Conservation (phyloP, 352 stramenopile genomes). For the Pythium guiyangense region DNA sequence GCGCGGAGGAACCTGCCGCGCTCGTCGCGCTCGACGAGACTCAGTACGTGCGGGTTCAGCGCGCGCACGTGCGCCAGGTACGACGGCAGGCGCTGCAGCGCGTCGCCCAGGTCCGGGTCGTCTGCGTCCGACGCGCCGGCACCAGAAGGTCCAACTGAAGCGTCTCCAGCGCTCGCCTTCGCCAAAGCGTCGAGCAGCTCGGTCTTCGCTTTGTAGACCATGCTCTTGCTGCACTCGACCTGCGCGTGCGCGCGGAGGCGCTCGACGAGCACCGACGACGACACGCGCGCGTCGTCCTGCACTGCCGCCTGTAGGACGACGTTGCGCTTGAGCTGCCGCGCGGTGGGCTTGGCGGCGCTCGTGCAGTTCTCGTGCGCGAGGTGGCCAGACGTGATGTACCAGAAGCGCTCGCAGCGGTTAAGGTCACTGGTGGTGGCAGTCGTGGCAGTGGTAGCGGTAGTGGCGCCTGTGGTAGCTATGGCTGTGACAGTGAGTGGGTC, state of each 20-base stretch:
- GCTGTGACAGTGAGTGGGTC: too few relatives aligned
- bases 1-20: constrained; percentile 23
- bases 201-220: constrained; percentile 55
- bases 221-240: constrained; percentile 43
- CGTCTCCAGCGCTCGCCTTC: constrained; percentile 1
- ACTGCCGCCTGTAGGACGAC: constrained; percentile 34
- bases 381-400: constrained; percentile 51
- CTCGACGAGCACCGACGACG: constrained; percentile 30
- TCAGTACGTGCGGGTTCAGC: constrained; percentile 31
- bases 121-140: background rate
- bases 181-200: constrained; percentile 37
- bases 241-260: constrained; percentile 23
- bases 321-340: constrained; percentile 37
- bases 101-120: constrained; percentile 5
- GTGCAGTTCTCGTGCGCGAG: constrained; percentile 34
- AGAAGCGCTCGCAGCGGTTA: constrained; percentile 21
- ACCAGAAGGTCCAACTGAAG: constrained; percentile 3
- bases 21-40: constrained; percentile 24
- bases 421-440: too few relatives aligned
- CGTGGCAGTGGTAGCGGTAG: too few relatives aligned
- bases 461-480: too few relatives aligned
- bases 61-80: constrained; percentile 31
- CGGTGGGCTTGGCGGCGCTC: constrained; percentile 34
- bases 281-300: constrained; percentile 33
- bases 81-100: constrained; percentile 32